A percentile compares a stretch with the other conserved stretches of the same genome.
Evolutionary conservation across 2,329 filamentous ascomycete species (phyloP).

Genomic region (Phaeosphaeriaceae sp.): DNA sequence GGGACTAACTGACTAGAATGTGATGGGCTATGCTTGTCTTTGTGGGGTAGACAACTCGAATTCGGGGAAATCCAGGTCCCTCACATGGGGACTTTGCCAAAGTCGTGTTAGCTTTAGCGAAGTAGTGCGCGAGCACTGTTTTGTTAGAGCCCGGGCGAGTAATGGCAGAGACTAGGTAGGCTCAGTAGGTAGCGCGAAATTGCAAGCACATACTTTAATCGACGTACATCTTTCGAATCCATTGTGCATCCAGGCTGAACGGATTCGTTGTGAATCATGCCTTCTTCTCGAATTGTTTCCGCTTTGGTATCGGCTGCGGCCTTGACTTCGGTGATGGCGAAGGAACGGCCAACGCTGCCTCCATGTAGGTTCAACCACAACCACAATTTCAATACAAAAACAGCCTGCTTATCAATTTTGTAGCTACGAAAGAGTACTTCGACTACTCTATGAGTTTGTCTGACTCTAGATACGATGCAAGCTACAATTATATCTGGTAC

Average conservation of each 20-base stretch:
- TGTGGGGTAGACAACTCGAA: background rate
- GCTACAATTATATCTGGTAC: conserved; percentile 53
- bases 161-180: too few species aligned
- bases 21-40: background rate
- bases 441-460: conserved; percentile 22
- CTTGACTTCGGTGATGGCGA: background rate
- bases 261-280: background rate
- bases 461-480: conserved; percentile 51
- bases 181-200: too few species aligned
- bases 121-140: too few species aligned
- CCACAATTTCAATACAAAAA: background rate
- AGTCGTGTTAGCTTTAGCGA: too few species aligned
- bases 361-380: background rate
- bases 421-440: conserved; percentile 19
- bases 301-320: background rate
- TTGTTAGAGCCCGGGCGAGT: too few species aligned
- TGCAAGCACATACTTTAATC: background rate
- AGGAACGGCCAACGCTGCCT: background rate
- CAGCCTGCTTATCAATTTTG: background rate
- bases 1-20: background rate
- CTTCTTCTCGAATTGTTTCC: background rate
- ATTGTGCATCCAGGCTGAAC: too few species aligned
- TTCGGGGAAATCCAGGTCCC: too few species aligned
- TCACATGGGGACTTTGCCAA: too few species aligned
- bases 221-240: background rate